Evolutionary conservation across 1,284 basidiomycete species (phyloP).

Genomic region (Calocybe gambosa): DNA sequence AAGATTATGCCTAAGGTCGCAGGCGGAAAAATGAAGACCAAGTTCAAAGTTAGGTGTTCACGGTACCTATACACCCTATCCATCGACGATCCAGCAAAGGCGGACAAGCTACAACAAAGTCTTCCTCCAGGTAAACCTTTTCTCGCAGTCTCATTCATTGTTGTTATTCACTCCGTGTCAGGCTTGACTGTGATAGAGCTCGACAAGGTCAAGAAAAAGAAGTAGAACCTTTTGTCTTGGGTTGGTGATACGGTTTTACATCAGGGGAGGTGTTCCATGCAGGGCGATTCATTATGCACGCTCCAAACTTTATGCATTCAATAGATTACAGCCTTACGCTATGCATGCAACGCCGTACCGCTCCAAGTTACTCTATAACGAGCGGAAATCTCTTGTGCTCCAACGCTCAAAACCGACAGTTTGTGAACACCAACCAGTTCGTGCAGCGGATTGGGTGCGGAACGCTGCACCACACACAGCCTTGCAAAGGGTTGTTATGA

Average conservation of each 20-base stretch:
- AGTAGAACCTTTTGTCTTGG: constrained; percentile 34
- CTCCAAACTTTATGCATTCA: not conserved
- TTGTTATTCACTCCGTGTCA: constrained; percentile 20
- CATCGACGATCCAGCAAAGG: constrained; percentile 96
- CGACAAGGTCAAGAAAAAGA: constrained; percentile 59
- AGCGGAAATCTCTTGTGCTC: no score
- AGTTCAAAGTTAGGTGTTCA: constrained; percentile 99
- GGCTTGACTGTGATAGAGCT: constrained; percentile 63
- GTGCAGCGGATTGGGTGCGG: no score
- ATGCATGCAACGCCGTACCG: no score
- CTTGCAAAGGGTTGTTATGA: no score
- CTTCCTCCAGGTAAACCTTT: constrained; percentile 82
- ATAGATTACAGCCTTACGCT: not conserved
- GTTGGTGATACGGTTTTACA: not conserved
- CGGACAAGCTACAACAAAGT: constrained; percentile 95
- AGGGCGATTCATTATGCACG: not conserved
- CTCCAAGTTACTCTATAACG: no score
- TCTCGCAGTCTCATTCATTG: not conserved
- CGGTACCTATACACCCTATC: constrained; percentile 97
- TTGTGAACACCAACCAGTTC: no score
- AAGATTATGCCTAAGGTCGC: constrained; percentile 71
- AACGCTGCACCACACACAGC: no score
- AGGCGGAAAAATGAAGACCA: constrained; percentile 80
- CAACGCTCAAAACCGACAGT: no score
- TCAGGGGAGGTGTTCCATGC: not conserved